phyloP scores from a whole-genome alignment of 2,329 filamentous ascomycete genomes.

The Cercospora berteroae region DNA sequence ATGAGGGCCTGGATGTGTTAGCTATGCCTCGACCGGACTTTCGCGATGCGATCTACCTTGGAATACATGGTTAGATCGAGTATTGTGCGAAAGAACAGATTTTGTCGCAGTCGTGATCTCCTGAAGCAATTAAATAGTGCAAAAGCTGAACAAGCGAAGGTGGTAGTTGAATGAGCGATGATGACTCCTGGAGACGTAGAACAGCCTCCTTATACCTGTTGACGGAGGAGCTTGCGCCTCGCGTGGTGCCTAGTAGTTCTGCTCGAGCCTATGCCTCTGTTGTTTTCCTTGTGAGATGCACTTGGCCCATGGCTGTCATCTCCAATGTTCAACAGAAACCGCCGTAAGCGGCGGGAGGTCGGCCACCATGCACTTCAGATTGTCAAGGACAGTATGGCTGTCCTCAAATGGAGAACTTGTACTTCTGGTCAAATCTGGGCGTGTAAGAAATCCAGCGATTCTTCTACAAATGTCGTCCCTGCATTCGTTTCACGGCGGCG shows the following conservation, averaged over 20 bases:
- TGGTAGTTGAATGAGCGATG: not conserved
- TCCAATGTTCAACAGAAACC: not conserved
- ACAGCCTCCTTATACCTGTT: not conserved
- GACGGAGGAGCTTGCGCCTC: not conserved
- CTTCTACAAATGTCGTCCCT: not conserved
- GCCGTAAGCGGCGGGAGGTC: not conserved
- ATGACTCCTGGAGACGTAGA: not conserved
- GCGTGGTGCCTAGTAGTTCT: not conserved
- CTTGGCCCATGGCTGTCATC: not conserved
- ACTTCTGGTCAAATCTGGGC: not conserved
- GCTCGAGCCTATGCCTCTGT: not conserved
- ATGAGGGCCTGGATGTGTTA: constrained; percentile 10
- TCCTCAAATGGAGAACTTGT: not conserved
- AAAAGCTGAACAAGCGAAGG: not conserved
- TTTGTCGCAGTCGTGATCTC: not conserved
- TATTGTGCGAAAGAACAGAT: not conserved
- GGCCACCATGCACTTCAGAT: not conserved
- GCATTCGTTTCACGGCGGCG: not conserved
- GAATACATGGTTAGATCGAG: constrained; percentile 1
- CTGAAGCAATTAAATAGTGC: not conserved
- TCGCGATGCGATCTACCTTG: not conserved
- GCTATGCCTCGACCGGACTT: not conserved
- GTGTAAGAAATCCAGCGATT: not conserved
- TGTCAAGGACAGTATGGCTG: not conserved
- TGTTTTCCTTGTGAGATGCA: not conserved